Conservation (phyloP, 768 basidiomycete genomes). For the Aureoboletus auriporus region DNA sequence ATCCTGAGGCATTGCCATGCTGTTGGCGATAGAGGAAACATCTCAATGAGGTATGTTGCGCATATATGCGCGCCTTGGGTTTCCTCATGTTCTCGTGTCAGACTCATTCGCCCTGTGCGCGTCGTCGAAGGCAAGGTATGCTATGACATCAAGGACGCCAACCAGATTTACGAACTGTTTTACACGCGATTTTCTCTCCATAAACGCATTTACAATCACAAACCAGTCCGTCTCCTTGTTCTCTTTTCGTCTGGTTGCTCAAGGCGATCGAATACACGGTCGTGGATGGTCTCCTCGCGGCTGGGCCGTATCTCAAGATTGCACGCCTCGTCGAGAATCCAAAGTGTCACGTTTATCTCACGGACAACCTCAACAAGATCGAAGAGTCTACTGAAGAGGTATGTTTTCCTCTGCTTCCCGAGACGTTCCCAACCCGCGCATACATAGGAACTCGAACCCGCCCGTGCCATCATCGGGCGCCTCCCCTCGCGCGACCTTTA, state of each 20-base stretch:
- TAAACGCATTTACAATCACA: constrained; percentile 80
- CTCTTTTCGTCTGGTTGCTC: not conserved
- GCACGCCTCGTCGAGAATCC: constrained; percentile 55
- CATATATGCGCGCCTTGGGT: not conserved
- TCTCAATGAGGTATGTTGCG: constrained; percentile 41
- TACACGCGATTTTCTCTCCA: constrained; percentile 75
- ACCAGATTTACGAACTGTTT: constrained; percentile 71
- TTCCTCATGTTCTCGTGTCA: constrained; percentile 20
- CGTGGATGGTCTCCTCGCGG: constrained; percentile 66
- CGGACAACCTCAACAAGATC: constrained; percentile 60
- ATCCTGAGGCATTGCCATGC: constrained; percentile 72
- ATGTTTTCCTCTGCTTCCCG: not conserved
- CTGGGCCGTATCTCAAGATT: constrained; percentile 62
- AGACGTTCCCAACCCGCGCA: not conserved
- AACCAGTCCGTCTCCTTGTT: constrained; percentile 41
- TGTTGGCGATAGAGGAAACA: constrained; percentile 58
- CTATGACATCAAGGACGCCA: constrained; percentile 79
- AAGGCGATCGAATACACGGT: constrained; percentile 80
- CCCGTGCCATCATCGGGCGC: constrained; percentile 60
- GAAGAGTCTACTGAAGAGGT: constrained; percentile 43
- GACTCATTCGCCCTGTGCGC: constrained; percentile 69
- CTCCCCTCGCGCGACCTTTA: constrained; percentile 66
- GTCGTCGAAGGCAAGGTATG: constrained; percentile 75
- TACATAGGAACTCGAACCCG: constrained; percentile 52
- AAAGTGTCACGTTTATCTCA: constrained; percentile 56